Conservation (phyloP, 768 basidiomycete genomes). For the Suillus occidentalis region DNA sequence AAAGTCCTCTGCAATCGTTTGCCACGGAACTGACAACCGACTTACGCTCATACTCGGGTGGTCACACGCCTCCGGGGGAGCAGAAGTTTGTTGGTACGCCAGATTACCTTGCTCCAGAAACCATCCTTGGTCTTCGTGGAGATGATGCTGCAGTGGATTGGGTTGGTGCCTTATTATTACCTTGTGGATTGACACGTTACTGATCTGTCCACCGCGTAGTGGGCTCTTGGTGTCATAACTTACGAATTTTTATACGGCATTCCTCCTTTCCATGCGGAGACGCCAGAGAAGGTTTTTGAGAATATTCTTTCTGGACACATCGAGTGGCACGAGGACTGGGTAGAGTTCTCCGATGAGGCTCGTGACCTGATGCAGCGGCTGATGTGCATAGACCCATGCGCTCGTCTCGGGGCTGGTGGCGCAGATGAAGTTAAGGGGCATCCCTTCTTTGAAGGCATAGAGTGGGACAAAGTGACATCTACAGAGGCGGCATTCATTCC, state of each 20-base stretch:
- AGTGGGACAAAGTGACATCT: constrained; percentile 90
- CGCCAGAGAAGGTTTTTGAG: constrained; percentile 96
- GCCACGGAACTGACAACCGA: constrained; percentile 84
- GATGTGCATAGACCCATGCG: constrained; percentile 74
- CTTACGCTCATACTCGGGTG: constrained; percentile 65
- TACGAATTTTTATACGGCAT: constrained; percentile 98
- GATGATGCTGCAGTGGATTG: constrained; percentile 97
- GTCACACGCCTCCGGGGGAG: constrained; percentile 74
- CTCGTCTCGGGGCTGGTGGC: constrained; percentile 82
- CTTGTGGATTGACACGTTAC: constrained; percentile 9
- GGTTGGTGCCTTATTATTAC: constrained; percentile 51
- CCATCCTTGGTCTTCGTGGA: constrained; percentile 90
- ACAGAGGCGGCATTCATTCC: constrained; percentile 95
- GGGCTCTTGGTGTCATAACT: constrained; percentile 97
- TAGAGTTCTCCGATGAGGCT: constrained; percentile 83
- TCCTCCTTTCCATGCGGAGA: constrained; percentile 97
- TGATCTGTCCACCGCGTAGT: constrained; percentile 49
- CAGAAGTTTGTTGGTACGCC: constrained; percentile 98
- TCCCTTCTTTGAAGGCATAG: constrained; percentile 85
- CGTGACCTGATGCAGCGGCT: constrained; percentile 88
- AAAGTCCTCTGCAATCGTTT: constrained; percentile 85
- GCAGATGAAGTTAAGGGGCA: constrained; percentile 93
- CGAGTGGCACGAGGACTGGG: constrained; percentile 95
- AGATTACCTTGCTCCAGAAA: constrained; percentile 95
- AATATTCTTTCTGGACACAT: constrained; percentile 94